Percentiles rank a stretch among this genome's conserved stretches.
phyloP scores from a whole-genome alignment of 1,284 basidiomycete genomes.

The Ceratobasidium sp. region DNA sequence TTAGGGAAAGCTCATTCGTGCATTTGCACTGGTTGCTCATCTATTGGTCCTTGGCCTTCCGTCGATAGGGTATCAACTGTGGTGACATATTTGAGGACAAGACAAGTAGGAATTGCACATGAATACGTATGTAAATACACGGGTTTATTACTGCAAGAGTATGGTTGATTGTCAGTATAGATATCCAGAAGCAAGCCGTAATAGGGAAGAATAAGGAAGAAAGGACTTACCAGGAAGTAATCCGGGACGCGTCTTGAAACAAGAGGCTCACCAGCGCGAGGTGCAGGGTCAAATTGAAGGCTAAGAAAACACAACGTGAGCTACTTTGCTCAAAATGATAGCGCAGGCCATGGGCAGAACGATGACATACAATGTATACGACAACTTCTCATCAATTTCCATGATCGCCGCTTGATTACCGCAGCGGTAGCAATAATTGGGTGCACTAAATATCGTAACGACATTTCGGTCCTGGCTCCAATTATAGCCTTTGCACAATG shows the following conservation, averaged over 20 bases:
- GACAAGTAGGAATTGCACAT: constrained; percentile 33
- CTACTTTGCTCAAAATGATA: neutral
- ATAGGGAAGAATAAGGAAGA: neutral
- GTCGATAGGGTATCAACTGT: constrained; percentile 17
- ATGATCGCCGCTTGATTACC: constrained; percentile 99
- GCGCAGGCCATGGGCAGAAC: neutral
- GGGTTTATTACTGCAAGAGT: constrained; percentile 36
- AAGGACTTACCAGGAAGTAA: constrained; percentile 79
- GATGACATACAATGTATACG: constrained; percentile 82
- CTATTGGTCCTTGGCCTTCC: neutral
- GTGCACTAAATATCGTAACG: constrained; percentile 99
- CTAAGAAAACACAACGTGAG: constrained; percentile 57
- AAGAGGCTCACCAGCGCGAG: constrained; percentile 96
- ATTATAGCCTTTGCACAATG: constrained; percentile 68
- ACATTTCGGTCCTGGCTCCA: constrained; percentile 99
- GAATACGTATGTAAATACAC: constrained; percentile 36
- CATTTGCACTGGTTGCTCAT: neutral
- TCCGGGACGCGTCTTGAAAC: constrained; percentile 98
- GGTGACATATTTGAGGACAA: constrained; percentile 8
- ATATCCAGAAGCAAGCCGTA: neutral
- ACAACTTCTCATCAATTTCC: constrained; percentile 99
- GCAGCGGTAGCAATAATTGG: constrained; percentile 99
- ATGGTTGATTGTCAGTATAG: constrained; percentile 21
- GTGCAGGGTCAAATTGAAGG: constrained; percentile 99
- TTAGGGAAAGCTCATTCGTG: neutral